phyloP scores from a whole-genome alignment of 805 yeast species.

The fission yeast (Schizosaccharomyces pombe) region DNA sequence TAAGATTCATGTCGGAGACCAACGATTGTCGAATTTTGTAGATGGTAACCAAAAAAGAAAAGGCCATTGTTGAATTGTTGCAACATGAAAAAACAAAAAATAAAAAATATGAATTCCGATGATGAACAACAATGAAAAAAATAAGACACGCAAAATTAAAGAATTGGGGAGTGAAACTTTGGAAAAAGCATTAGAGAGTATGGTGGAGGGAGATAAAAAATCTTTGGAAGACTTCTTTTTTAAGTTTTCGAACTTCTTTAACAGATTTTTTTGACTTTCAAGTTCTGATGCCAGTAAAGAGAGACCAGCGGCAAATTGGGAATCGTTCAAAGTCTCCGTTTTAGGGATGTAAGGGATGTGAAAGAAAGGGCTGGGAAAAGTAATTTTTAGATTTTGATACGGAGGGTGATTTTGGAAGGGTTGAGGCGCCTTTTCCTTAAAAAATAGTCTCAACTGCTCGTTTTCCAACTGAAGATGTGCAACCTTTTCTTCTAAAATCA shows the following conservation, averaged over 20 bases:
- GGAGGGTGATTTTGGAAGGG: too few species aligned
- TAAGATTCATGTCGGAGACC: background rate
- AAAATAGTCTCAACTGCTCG: too few species aligned
- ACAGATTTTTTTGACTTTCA: background rate
- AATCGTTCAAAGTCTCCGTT: too few species aligned
- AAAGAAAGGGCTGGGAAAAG: background rate
- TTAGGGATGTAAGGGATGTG: background rate
- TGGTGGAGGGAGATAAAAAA: too few species aligned
- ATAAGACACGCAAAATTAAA: background rate
- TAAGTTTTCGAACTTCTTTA: background rate
- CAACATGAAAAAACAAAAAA: background rate
- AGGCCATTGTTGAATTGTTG: background rate
- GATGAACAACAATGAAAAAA: background rate
- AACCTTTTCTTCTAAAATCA: too few species aligned
- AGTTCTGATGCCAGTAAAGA: background rate
- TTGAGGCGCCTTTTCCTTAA: too few species aligned
- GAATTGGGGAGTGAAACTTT: too few species aligned
- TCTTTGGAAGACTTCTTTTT: background rate
- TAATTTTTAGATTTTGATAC: too few species aligned
- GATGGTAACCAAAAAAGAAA: conserved; percentile 3
- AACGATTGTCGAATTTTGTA: background rate
- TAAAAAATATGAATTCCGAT: background rate
- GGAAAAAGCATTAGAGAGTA: too few species aligned
- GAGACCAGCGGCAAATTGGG: background rate
- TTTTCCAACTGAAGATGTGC: too few species aligned